These are phyloP conservation scores for Blastocystis sp. DNA, from an alignment of 352 stramenopile species.

Conservation along the genomic window DNA sequence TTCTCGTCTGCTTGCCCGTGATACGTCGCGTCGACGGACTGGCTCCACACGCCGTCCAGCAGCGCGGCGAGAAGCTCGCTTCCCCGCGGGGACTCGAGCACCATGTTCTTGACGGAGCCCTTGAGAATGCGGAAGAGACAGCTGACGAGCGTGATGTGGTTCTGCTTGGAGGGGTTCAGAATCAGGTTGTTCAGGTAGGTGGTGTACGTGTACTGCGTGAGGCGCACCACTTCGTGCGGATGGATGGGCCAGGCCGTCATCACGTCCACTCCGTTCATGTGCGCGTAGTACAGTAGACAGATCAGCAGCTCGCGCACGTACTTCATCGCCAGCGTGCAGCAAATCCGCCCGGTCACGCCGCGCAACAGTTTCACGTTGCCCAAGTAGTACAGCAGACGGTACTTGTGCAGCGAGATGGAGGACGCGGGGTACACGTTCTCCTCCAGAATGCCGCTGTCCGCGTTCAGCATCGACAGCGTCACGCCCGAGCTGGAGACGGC, in stretches of 20 bases:
- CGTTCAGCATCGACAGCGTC: slow-evolving; percentile 48
- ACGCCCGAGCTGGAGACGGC: slow-evolving; percentile 1
- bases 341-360: slow-evolving; percentile 60
- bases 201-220: slow-evolving; percentile 61
- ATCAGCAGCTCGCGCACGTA: slow-evolving; percentile 56
- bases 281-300: slow-evolving; percentile 57
- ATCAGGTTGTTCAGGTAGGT: slow-evolving; percentile 11
- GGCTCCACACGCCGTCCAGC: slow-evolving; percentile 28
- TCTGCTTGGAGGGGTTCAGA: neutral
- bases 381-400: slow-evolving; percentile 42
- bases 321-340: slow-evolving; percentile 47
- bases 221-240: slow-evolving; percentile 15
- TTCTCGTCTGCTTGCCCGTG: neutral
- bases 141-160: slow-evolving; percentile 29
- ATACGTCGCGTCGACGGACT: slow-evolving; percentile 2
- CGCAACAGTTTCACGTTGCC: slow-evolving; percentile 14
- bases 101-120: slow-evolving; percentile 31
- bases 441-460: slow-evolving; percentile 49
- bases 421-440: slow-evolving; percentile 22
- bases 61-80: neutral
- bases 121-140: slow-evolving; percentile 55
- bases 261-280: slow-evolving; percentile 47
- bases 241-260: slow-evolving; percentile 29
- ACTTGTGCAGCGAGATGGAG: slow-evolving; percentile 29
- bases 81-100: neutral